These are phyloP conservation scores for Cucumis sativus DNA, from an alignment of 306 rosid species.

Conservation along the genomic window DNA sequence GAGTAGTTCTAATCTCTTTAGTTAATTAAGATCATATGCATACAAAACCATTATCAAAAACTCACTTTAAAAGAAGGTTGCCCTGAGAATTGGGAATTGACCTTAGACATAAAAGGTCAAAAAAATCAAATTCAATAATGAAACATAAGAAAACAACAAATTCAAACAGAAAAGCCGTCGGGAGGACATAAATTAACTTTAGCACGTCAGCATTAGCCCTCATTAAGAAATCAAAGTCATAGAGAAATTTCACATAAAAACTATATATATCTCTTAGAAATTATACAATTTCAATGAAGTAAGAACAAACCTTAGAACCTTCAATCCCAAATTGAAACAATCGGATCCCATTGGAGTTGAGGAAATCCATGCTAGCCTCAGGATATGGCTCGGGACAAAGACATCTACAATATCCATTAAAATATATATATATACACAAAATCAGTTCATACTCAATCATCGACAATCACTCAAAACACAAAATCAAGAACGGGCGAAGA, in stretches of 20 bases:
- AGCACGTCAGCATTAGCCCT: background rate
- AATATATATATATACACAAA: background rate
- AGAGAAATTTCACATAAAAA: background rate
- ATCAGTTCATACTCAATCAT: background rate
- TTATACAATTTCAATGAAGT: background rate
- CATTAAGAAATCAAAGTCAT: background rate
- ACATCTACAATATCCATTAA: slow-evolving; percentile 35
- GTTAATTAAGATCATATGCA: background rate
- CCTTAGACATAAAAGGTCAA: background rate
- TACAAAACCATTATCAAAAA: background rate
- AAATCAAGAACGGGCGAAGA: background rate
- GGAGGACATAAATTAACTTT: background rate
- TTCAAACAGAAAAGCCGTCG: background rate
- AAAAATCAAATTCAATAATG: background rate
- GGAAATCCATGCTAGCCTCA: slow-evolving; percentile 65
- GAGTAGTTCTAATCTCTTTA: background rate
- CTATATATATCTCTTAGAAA: background rate
- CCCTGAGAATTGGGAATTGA: background rate
- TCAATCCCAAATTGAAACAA: slow-evolving; percentile 92
- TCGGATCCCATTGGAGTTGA: slow-evolving; percentile 72
- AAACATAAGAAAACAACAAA: background rate
- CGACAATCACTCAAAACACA: background rate
- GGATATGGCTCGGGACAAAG: slow-evolving; percentile 95
- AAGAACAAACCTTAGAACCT: slow-evolving; percentile 64
- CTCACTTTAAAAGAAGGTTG: background rate